Evolutionary conservation across 176 grass and related monocot species (phyloP).

Genomic region (Carex parvula): DNA sequence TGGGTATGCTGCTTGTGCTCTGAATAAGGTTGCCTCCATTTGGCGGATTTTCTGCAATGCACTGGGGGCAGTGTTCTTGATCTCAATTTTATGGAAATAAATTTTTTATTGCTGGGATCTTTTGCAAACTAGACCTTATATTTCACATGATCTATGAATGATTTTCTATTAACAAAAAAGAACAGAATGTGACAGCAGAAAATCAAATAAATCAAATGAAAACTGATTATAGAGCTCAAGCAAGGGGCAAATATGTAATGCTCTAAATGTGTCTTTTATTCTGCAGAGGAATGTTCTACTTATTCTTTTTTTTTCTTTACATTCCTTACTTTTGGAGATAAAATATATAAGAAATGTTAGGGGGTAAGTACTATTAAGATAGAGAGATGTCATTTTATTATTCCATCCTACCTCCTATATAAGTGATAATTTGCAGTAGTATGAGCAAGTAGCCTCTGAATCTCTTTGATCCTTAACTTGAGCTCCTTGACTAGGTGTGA

Average conservation of each 20-base stretch:
- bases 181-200: not conserved
- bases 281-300: not conserved
- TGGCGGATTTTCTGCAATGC: slow-evolving; percentile 69
- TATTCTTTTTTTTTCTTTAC: not conserved
- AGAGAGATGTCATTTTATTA: not conserved
- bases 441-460: slow-evolving; percentile 54
- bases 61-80: slow-evolving; percentile 40
- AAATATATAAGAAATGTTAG: not conserved
- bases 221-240: not conserved
- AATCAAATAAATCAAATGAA: not conserved
- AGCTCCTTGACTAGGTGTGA: slow-evolving; percentile 53
- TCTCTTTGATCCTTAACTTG: slow-evolving; percentile 76
- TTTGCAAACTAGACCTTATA: not conserved
- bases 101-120: slow-evolving; percentile 3
- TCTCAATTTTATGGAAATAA: slow-evolving; percentile 36
- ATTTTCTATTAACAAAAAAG: not conserved
- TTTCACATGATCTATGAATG: not conserved
- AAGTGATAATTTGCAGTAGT: slow-evolving; percentile 37
- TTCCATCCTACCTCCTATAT: slow-evolving; percentile 51
- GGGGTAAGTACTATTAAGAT: not conserved
- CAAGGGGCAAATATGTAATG: not conserved
- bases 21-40: slow-evolving; percentile 65
- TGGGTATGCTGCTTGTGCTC: slow-evolving; percentile 51
- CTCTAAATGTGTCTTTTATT: not conserved
- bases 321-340: no score